Conservation (phyloP, 164 flowering plant genomes). For the Vitis rupestris region DNA sequence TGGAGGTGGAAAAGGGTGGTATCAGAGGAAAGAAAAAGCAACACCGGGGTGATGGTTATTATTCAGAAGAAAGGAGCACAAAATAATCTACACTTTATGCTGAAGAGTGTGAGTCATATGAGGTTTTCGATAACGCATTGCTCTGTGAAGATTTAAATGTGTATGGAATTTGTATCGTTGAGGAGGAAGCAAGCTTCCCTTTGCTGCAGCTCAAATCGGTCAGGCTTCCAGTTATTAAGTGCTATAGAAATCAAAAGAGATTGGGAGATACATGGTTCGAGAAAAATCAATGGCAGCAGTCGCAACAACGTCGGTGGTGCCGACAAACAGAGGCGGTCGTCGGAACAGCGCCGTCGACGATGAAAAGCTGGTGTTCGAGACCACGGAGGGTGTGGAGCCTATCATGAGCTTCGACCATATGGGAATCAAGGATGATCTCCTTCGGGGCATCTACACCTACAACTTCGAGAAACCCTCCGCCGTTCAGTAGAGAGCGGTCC, state of each 20-base stretch:
- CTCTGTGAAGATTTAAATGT: slow-evolving; percentile 9
- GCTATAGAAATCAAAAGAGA: too few relatives aligned
- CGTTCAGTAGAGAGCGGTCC: slow-evolving; percentile 84
- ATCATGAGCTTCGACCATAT: slow-evolving; percentile 71
- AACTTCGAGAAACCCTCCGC: slow-evolving; percentile 96
- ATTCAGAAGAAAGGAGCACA: slow-evolving; percentile 18
- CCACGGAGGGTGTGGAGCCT: slow-evolving; percentile 76
- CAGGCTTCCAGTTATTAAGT: too few relatives aligned
- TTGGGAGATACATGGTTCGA: too few relatives aligned
- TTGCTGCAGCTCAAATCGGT: too few relatives aligned
- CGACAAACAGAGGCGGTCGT: slow-evolving; percentile 37
- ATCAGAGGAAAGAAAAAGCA: slow-evolving; percentile 20
- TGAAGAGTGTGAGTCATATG: slow-evolving; percentile 11
- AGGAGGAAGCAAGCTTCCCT: not conserved
- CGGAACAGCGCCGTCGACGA: slow-evolving; percentile 40
- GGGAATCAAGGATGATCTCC: slow-evolving; percentile 77
- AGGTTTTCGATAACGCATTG: slow-evolving; percentile 28
- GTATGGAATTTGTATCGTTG: too few relatives aligned
- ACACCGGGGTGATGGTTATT: slow-evolving; percentile 8
- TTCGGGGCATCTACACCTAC: slow-evolving; percentile 77
- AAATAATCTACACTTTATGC: slow-evolving; percentile 25
- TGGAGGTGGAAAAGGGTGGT: not conserved
- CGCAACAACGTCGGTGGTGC: slow-evolving; percentile 36
- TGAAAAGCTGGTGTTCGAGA: slow-evolving; percentile 67
- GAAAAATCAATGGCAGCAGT: slow-evolving; percentile 27